Evolutionary conservation across 2,329 filamentous ascomycete species (phyloP), one percentile per base, ranked within the genome.

Genomic region (Stemphylium beticola): DNA sequence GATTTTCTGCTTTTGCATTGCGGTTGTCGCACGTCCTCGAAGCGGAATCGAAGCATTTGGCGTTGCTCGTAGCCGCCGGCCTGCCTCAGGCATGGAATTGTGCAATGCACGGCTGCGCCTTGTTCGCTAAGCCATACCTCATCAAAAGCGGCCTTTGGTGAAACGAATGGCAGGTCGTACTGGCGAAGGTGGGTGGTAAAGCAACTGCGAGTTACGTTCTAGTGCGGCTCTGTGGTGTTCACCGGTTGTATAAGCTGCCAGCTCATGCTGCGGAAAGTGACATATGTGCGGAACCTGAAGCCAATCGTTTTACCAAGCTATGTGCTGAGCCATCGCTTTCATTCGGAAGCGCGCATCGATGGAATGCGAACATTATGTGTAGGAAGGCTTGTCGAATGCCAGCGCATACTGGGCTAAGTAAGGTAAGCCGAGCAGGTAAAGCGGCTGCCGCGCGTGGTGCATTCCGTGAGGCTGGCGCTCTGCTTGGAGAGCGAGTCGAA

Each of bases 211-310:
- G 41, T 57, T 64, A 45, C 37, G 58, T 42, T 46, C 55, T 60
- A 58, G 48, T 71, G 71, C 67, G 71, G 69, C 69, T 74, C 69
- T 72, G 65, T 62, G 63, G 62, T 62, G 61, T 62, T 71, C 64
- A 71, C 68, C 69, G 68, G 68, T 68, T 57, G 52, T 6, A 43
- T 26, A 41, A 37, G 40, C 42, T 63, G 60, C 60, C 64, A 60
- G 55, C 53, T 52, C 62, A 58, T 53, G 45, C 52, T 55, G 49
- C 57, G 52, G 47, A 45, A 46, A 29, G 58, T 61, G 64, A 48
- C 61, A 60, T 61, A 29, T 43, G 41, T 29, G 48, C 53, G 40
- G 29, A 57, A 55, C 67, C 66, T 65, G 62, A 67, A 67, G 62
- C 71, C 69, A 73, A 68, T 73, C 53, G 66, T 70, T 71, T 65